Evolutionary conservation across 1,284 basidiomycete genomes (phyloP).

Genomic region (Puccinia sorghi): DNA sequence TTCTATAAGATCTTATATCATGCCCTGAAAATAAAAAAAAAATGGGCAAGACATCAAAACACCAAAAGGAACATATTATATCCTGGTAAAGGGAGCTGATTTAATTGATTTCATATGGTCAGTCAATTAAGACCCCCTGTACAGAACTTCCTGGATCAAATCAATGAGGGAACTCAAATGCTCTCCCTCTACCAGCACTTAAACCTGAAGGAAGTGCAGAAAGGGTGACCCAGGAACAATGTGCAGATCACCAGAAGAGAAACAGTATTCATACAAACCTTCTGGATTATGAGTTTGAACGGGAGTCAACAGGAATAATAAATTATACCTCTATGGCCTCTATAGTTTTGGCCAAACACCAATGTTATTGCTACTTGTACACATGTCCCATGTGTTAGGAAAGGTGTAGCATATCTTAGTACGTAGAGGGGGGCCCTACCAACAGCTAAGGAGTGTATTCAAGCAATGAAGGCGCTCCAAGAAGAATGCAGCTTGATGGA

Average conservation of each 20-base stretch:
- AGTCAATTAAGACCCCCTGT: too few relatives aligned
- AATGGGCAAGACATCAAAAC: not conserved
- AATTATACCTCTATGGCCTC: not conserved
- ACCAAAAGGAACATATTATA: not conserved
- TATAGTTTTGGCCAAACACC: not conserved
- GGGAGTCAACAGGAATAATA: not conserved
- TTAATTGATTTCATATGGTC: too few relatives aligned
- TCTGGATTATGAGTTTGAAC: not conserved
- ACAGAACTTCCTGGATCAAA: not conserved
- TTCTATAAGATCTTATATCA: not conserved
- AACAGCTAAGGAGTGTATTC: not conserved
- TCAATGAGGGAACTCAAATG: not conserved
- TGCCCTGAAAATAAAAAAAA: not conserved
- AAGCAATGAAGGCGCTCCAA: not conserved
- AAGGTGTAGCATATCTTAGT: not conserved
- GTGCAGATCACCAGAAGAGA: too few relatives aligned
- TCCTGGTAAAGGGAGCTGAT: too few relatives aligned
- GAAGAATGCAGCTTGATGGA: not conserved
- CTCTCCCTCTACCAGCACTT: not conserved
- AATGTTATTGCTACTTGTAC: slow-evolving; percentile 7
- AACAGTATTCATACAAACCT: not conserved
- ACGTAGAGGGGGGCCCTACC: not conserved
- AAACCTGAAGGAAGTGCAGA: too few relatives aligned
- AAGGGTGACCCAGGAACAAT: not conserved
- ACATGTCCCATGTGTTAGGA: not conserved